phyloP scores from a whole-genome alignment of 441 rosid species.

The Arabidopsis lyrata region DNA sequence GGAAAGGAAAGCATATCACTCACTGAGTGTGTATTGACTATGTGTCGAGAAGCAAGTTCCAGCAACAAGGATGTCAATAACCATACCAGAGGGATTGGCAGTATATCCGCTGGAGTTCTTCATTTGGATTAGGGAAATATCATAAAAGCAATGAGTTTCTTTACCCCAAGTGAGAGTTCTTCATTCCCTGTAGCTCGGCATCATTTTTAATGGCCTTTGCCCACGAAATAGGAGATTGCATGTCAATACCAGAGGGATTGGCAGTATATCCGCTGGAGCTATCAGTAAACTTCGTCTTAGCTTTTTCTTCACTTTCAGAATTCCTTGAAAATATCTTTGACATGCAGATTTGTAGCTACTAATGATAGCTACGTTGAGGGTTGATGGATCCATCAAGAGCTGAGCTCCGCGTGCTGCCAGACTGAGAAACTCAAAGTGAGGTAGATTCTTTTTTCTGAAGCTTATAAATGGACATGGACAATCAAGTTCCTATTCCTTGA shows the following conservation, averaged over 20 bases:
- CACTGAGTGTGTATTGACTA: background rate
- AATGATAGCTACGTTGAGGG: constrained; percentile 82
- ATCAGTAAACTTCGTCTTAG: constrained; percentile 42
- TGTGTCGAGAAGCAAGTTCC: constrained; percentile 22
- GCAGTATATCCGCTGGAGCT: constrained; percentile 49
- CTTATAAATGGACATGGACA: background rate
- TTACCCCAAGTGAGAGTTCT: constrained; percentile 86
- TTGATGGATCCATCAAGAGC: constrained; percentile 88
- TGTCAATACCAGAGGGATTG: constrained; percentile 69
- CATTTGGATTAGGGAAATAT: background rate
- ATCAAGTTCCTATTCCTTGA: constrained; percentile 57
- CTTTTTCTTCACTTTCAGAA: constrained; percentile 45
- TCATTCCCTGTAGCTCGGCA: constrained; percentile 90
- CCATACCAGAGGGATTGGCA: constrained; percentile 55
- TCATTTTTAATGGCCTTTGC: constrained; percentile 90
- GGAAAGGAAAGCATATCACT: constrained; percentile 20
- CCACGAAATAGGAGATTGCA: constrained; percentile 78
- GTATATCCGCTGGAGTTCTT: too few species aligned
- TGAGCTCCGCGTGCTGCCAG: constrained; percentile 75
- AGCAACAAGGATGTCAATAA: constrained; percentile 32
- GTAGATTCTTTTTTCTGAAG: background rate
- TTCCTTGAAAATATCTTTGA: constrained; percentile 60
- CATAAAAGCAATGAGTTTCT: constrained; percentile 24
- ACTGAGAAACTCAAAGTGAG: constrained; percentile 51
- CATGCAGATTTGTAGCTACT: constrained; percentile 73